phyloP scores from a whole-genome alignment of 805 yeast genomes.

The Ogataea haglerorum region DNA sequence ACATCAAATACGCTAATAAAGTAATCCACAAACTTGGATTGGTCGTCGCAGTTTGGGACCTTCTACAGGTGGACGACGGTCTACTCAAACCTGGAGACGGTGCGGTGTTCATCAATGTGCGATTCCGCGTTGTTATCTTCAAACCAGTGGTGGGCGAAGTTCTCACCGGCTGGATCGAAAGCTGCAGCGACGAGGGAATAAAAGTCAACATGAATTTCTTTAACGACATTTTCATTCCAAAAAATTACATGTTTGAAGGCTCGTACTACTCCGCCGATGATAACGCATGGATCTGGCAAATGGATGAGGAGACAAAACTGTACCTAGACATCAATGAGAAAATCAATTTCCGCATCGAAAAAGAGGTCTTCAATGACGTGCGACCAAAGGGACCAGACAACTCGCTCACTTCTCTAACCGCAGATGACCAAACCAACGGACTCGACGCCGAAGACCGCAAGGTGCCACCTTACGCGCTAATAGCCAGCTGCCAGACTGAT shows the following conservation, averaged over 20 bases:
- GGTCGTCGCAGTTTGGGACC: slow-evolving; percentile 80
- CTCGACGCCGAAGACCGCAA: slow-evolving; percentile 30
- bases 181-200: slow-evolving; percentile 84
- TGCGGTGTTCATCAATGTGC: slow-evolving; percentile 71
- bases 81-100: slow-evolving; percentile 93
- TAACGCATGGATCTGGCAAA: slow-evolving; percentile 92
- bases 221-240: slow-evolving; percentile 89
- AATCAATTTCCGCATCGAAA: slow-evolving; percentile 87
- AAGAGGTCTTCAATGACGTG: slow-evolving; percentile 78
- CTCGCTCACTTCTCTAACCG: slow-evolving; percentile 34
- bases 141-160: slow-evolving; percentile 95
- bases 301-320: slow-evolving; percentile 68
- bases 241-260: slow-evolving; percentile 69
- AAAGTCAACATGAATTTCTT: slow-evolving; percentile 83
- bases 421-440: slow-evolving; percentile 21
- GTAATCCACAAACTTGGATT: slow-evolving; percentile 82
- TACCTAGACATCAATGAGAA: slow-evolving; percentile 89
- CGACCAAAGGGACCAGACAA: slow-evolving; percentile 72
- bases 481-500: slow-evolving; percentile 90
- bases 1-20: slow-evolving; percentile 81
- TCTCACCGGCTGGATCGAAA: slow-evolving; percentile 87
- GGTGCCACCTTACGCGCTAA: slow-evolving; percentile 76
- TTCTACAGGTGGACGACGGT: slow-evolving; percentile 81
- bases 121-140: slow-evolving; percentile 75
- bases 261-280: slow-evolving; percentile 50